Evolutionary conservation across 768 basidiomycete genomes (phyloP).

Genomic region (Rhizopogon rudus): DNA sequence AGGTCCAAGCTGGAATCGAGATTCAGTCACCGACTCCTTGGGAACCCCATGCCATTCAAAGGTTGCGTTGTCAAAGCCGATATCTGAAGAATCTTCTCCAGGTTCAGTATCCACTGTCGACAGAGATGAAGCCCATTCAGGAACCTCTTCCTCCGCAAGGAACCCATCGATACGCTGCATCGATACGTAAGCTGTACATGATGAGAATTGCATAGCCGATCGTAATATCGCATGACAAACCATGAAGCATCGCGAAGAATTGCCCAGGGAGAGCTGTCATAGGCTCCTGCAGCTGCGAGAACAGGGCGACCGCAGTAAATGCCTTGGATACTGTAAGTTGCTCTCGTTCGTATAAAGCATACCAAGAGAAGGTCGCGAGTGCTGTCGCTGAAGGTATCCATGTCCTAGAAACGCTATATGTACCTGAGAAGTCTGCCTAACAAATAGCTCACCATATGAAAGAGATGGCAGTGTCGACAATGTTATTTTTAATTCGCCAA

Average conservation of each 20-base stretch:
- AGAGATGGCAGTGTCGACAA: constrained; percentile 53
- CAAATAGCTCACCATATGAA: constrained; percentile 55
- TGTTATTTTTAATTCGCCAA: constrained; percentile 63
- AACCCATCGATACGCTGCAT: constrained; percentile 78
- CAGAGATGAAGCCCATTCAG: constrained; percentile 71
- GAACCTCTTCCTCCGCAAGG: constrained; percentile 70
- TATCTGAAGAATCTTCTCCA: constrained; percentile 10
- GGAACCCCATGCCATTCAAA: constrained; percentile 52
- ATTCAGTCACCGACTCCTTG: constrained; percentile 20
- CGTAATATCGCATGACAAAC: constrained; percentile 26
- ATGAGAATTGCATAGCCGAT: background rate
- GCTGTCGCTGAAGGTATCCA: constrained; percentile 73
- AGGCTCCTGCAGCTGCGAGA: constrained; percentile 64
- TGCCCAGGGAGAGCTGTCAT: constrained; percentile 63
- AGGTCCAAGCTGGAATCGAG: constrained; percentile 52
- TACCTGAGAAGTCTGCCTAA: background rate
- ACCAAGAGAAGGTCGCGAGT: constrained; percentile 57
- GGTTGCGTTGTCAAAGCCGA: constrained; percentile 50
- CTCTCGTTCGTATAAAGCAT: constrained; percentile 60
- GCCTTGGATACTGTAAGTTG: constrained; percentile 74
- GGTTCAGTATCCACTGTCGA: constrained; percentile 23
- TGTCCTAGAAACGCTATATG: constrained; percentile 37
- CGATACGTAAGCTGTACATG: constrained; percentile 57
- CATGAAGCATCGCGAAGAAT: constrained; percentile 59
- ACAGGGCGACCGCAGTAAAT: constrained; percentile 76